Conservation (phyloP, 106 monocot species). For the Alisma plantagoaquatica region DNA sequence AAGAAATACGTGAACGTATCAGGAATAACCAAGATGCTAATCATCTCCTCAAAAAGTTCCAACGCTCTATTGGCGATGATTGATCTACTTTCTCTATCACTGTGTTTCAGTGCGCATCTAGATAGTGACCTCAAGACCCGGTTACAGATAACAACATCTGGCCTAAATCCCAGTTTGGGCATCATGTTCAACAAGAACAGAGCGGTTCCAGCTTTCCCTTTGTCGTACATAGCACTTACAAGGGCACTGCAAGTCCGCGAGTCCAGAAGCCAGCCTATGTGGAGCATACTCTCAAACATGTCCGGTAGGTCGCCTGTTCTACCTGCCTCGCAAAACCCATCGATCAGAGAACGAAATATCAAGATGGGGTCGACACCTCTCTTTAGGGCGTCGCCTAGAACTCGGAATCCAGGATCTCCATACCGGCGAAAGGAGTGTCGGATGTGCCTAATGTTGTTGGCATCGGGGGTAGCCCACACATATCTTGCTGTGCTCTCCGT, state of each 20-base stretch:
- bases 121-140: neutral
- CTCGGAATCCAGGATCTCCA: neutral
- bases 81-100: no score
- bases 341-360: slow-evolving; percentile 1
- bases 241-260: neutral
- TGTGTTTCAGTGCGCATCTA: no score
- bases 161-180: neutral
- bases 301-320: neutral
- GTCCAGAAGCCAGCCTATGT: neutral
- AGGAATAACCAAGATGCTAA: neutral
- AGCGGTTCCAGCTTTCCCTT: neutral
- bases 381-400: slow-evolving; percentile 1
- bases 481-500: no score
- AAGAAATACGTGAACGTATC: neutral
- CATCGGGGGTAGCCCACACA: no score
- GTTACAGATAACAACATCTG: slow-evolving; percentile 1
- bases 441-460: neutral
- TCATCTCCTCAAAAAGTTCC: slow-evolving; percentile 6
- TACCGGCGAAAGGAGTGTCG: neutral
- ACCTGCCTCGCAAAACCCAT: neutral
- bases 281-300: slow-evolving; percentile 3
- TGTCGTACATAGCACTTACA: slow-evolving; percentile 1
- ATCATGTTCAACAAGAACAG: neutral
- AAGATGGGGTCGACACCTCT: neutral
- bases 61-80: slow-evolving; percentile 1